phyloP scores from a whole-genome alignment of 352 stramenopile species.

The Phytophthora podocarpi region DNA sequence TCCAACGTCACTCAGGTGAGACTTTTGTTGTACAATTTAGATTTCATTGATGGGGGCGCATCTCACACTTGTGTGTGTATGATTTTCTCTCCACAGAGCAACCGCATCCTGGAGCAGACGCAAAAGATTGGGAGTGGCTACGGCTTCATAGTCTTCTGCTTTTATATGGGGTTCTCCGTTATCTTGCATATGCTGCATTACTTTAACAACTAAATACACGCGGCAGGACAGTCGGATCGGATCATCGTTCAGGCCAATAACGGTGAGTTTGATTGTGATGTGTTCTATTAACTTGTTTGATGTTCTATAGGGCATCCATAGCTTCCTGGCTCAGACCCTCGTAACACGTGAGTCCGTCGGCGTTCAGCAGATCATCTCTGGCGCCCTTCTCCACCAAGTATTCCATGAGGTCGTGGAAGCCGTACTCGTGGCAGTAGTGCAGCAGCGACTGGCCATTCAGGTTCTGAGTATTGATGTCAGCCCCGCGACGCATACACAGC shows the following conservation, averaged over 20 bases:
- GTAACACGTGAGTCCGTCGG: constrained; percentile 95
- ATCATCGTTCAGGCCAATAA: background rate
- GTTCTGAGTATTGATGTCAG: constrained; percentile 94
- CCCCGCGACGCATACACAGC: constrained; percentile 91
- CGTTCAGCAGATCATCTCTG: constrained; percentile 90
- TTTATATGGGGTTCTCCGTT: constrained; percentile 75
- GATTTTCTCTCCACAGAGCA: constrained; percentile 50
- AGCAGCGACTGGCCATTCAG: constrained; percentile 92
- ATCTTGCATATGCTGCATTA: constrained; percentile 83
- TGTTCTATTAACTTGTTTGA: too few relatives aligned
- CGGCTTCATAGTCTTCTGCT: constrained; percentile 89
- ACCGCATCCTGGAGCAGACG: constrained; percentile 75
- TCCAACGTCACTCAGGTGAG: constrained; percentile 74
- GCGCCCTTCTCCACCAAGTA: constrained; percentile 96
- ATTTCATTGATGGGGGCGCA: background rate
- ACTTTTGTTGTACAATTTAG: background rate
- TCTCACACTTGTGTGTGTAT: constrained; percentile 2
- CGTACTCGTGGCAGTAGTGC: constrained; percentile 95
- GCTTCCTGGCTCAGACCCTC: constrained; percentile 91
- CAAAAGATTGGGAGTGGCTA: constrained; percentile 77
- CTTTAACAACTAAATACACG: constrained; percentile 66
- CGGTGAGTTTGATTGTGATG: background rate
- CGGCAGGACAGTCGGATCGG: background rate
- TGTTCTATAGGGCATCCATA: too few relatives aligned
- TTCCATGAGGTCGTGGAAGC: constrained; percentile 93